These are phyloP conservation scores for Scalesia atractyloides DNA, from an alignment of 129 eudicot species.

Conservation along the genomic window DNA sequence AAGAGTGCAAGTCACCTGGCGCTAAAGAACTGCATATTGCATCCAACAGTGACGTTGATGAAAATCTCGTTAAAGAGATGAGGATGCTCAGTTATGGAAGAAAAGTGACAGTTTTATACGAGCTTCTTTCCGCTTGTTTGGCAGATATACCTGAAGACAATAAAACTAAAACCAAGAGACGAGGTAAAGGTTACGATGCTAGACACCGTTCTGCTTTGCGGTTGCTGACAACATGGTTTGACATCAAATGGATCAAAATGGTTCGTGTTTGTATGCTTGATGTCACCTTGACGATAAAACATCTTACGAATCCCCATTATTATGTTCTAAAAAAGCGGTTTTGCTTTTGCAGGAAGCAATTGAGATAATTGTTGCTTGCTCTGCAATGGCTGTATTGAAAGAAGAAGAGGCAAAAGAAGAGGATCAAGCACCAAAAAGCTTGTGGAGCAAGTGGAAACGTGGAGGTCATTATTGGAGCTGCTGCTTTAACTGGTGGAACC, in stretches of 20 bases:
- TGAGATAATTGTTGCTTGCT: slow-evolving; percentile 85
- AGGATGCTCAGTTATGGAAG: slow-evolving; percentile 59
- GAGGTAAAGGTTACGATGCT: slow-evolving; percentile 85
- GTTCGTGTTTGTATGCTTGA: slow-evolving; percentile 31
- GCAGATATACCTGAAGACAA: slow-evolving; percentile 63
- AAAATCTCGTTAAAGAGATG: slow-evolving; percentile 62
- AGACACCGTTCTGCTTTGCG: slow-evolving; percentile 95
- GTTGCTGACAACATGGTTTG: slow-evolving; percentile 89
- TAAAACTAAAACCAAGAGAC: slow-evolving; percentile 43
- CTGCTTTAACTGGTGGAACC: slow-evolving; percentile 98
- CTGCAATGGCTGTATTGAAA: slow-evolving; percentile 87
- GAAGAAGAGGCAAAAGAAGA: slow-evolving; percentile 61
- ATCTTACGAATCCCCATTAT: not conserved
- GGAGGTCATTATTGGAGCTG: slow-evolving; percentile 98
- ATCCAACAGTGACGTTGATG: slow-evolving; percentile 39
- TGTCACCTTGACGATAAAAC: not conserved
- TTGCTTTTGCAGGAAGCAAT: slow-evolving; percentile 78
- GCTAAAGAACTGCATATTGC: slow-evolving; percentile 38
- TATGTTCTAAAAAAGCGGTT: not conserved
- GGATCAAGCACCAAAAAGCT: slow-evolving; percentile 53
- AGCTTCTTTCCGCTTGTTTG: slow-evolving; percentile 93
- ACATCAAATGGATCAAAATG: slow-evolving; percentile 84
- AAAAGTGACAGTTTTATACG: slow-evolving; percentile 73
- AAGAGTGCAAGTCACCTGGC: slow-evolving; percentile 41
- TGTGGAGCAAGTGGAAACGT: slow-evolving; percentile 91